Evolutionary conservation across 805 yeast genomes (phyloP).

Genomic region (Myxozyma monticola): DNA sequence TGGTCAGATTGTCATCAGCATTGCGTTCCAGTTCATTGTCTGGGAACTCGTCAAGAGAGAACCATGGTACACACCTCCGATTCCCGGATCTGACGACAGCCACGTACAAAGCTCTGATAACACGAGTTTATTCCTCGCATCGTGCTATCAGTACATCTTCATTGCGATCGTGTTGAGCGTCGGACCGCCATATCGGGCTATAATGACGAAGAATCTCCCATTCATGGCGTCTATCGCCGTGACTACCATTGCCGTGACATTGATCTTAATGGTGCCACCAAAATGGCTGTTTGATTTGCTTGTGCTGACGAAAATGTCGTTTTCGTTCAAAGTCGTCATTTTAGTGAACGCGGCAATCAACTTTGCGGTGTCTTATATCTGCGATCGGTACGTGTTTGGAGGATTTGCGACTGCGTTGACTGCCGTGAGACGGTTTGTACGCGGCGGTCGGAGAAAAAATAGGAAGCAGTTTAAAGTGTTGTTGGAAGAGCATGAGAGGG

Average conservation of each 20-base stretch:
- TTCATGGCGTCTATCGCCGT: slow-evolving; percentile 62
- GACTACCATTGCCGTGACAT: slow-evolving; percentile 52
- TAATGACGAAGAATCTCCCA: slow-evolving; percentile 62
- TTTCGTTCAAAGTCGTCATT: slow-evolving; percentile 53
- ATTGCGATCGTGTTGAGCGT: slow-evolving; percentile 80
- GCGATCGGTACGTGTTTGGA: slow-evolving; percentile 49
- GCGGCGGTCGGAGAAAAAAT: slow-evolving; percentile 33
- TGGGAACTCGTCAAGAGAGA: slow-evolving; percentile 62
- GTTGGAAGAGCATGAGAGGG: slow-evolving; percentile 22
- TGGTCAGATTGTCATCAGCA: slow-evolving; percentile 67
- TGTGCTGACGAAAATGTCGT: slow-evolving; percentile 68
- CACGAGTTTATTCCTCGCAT: slow-evolving; percentile 74
- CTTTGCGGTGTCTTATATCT: slow-evolving; percentile 48
- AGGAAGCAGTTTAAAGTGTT: slow-evolving; percentile 42
- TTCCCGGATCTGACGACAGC: slow-evolving; percentile 68
- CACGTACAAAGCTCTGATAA: slow-evolving; percentile 86
- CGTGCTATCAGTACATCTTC: slow-evolving; percentile 87
- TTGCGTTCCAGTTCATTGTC: slow-evolving; percentile 63
- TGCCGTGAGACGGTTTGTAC: slow-evolving; percentile 11
- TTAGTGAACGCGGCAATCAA: slow-evolving; percentile 50
- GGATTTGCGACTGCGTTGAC: slow-evolving; percentile 40
- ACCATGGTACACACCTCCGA: slow-evolving; percentile 62
- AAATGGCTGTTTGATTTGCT: slow-evolving; percentile 64
- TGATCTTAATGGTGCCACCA: slow-evolving; percentile 55
- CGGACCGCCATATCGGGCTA: slow-evolving; percentile 91